These are phyloP conservation scores for Lipomyces lipofer DNA, from an alignment of 805 yeast genomes.

Conservation along the genomic window DNA sequence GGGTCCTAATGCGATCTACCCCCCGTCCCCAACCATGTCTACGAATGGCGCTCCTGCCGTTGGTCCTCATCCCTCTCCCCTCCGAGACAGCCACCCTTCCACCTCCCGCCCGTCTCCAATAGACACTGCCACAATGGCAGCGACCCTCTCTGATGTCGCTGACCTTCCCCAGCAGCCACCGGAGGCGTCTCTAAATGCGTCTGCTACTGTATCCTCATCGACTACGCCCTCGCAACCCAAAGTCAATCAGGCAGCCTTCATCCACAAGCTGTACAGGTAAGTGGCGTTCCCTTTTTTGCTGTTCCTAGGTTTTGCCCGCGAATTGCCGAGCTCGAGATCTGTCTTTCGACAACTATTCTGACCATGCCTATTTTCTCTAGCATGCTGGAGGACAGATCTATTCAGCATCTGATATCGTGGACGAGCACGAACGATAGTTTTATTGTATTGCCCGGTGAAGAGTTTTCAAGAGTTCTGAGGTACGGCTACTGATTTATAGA, in stretches of 20 bases:
- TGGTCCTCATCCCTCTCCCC: slow-evolving; percentile 1
- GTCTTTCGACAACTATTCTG: too few relatives aligned
- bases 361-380: too few relatives aligned
- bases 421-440: slow-evolving; percentile 68
- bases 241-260: slow-evolving; percentile 62
- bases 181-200: not conserved
- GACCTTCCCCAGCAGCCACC: slow-evolving; percentile 4
- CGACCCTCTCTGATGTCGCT: slow-evolving; percentile 6
- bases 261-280: slow-evolving; percentile 72
- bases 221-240: slow-evolving; percentile 25
- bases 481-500: not conserved
- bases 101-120: slow-evolving; percentile 1
- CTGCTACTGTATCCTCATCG: not conserved
- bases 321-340: too few relatives aligned
- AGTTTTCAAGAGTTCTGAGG: slow-evolving; percentile 70
- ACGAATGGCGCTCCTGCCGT: not conserved
- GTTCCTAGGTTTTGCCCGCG: too few relatives aligned
- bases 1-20: too few relatives aligned
- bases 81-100: not conserved
- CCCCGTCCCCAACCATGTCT: slow-evolving; percentile 1
- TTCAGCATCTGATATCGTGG: slow-evolving; percentile 87
- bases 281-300: slow-evolving; percentile 4
- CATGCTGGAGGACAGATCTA: slow-evolving; percentile 77
- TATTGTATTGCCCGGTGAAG: slow-evolving; percentile 80
- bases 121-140: not conserved